A percentile compares a stretch with the other conserved stretches of the same genome.
Conservation (phyloP, 345 rosid species). For the Stellera chamaejasme region DNA sequence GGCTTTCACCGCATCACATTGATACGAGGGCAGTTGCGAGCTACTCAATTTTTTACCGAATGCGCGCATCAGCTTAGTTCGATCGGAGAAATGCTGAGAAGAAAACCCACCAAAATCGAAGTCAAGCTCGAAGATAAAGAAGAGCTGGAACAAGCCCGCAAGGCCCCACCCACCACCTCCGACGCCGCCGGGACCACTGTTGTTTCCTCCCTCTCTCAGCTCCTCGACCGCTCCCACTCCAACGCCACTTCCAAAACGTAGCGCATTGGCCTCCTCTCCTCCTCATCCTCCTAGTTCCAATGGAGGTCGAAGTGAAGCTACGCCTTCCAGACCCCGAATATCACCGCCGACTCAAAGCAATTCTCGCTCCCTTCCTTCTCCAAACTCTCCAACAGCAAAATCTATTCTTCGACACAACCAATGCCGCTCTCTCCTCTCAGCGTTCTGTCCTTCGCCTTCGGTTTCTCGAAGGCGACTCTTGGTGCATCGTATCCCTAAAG, state of each 20-base stretch:
- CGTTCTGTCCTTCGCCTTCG: constrained; percentile 64
- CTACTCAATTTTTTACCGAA: too few relatives aligned
- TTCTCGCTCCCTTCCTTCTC: constrained; percentile 43
- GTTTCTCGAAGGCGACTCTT: constrained; percentile 32
- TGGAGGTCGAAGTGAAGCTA: constrained; percentile 87
- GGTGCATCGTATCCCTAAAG: constrained; percentile 59
- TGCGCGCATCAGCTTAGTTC: not conserved
- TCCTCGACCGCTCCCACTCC: constrained; percentile 43
- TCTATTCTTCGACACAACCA: constrained; percentile 60
- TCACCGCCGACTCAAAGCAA: constrained; percentile 37
- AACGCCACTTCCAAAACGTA: constrained; percentile 49
- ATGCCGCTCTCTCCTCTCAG: constrained; percentile 40
- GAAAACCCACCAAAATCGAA: constrained; percentile 80
- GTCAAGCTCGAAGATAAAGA: constrained; percentile 76
- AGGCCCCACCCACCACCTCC: constrained; percentile 25
- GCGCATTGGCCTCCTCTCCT: constrained; percentile 73
- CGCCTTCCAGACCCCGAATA: constrained; percentile 41
- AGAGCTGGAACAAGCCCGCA: constrained; percentile 75
- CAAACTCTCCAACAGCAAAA: constrained; percentile 65
- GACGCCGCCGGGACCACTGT: constrained; percentile 19
- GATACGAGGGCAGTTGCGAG: not conserved
- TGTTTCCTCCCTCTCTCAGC: constrained; percentile 42
- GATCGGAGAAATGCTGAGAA: constrained; percentile 56
- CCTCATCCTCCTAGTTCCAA: constrained; percentile 27
- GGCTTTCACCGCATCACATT: too few relatives aligned